Percentiles rank a stretch among this genome's conserved stretches.
Conservation (phyloP, 2,329 filamentous ascomycete genomes). For the Fusarium sp. region DNA sequence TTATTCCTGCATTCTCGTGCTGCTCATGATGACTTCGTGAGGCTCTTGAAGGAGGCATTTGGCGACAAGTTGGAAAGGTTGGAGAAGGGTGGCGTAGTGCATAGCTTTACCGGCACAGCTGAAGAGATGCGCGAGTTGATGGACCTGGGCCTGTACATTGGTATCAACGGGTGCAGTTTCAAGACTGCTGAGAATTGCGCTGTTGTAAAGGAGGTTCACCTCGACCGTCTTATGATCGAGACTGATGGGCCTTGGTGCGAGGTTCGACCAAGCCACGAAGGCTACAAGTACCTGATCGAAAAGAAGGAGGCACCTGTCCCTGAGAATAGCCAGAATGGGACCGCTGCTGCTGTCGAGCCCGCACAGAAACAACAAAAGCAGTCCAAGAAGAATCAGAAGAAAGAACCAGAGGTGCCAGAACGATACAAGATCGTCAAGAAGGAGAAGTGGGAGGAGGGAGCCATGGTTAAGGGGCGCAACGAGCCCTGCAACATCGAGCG, state of each 20-base stretch:
- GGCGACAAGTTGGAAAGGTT: slow-evolving; percentile 73
- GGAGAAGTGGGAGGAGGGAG: slow-evolving; percentile 89
- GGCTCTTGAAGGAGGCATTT: slow-evolving; percentile 71
- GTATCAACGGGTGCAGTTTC: slow-evolving; percentile 96
- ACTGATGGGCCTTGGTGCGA: slow-evolving; percentile 99
- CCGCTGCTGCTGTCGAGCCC: slow-evolving; percentile 20
- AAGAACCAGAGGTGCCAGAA: slow-evolving; percentile 75
- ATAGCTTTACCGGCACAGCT: slow-evolving; percentile 91
- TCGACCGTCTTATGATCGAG: slow-evolving; percentile 90
- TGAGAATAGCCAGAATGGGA: slow-evolving; percentile 47
- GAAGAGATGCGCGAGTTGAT: slow-evolving; percentile 88
- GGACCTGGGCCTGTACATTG: slow-evolving; percentile 85
- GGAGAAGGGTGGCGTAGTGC: slow-evolving; percentile 84
- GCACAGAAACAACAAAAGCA: slow-evolving; percentile 53
- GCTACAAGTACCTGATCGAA: slow-evolving; percentile 75
- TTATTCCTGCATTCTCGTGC: slow-evolving; percentile 94
- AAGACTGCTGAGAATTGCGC: slow-evolving; percentile 93
- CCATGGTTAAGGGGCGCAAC: slow-evolving; percentile 94
- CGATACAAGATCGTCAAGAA: slow-evolving; percentile 91
- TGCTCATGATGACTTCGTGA: slow-evolving; percentile 86
- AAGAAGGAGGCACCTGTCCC: slow-evolving; percentile 49
- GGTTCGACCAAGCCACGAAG: slow-evolving; percentile 89
- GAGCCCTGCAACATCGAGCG: slow-evolving; percentile 89
- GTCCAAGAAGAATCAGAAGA: slow-evolving; percentile 67
- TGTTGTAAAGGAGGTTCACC: slow-evolving; percentile 82